Base-by-base conservation (phyloP, 2,329 filamentous ascomycete genomes). In the Botrytis aclada region DNA sequence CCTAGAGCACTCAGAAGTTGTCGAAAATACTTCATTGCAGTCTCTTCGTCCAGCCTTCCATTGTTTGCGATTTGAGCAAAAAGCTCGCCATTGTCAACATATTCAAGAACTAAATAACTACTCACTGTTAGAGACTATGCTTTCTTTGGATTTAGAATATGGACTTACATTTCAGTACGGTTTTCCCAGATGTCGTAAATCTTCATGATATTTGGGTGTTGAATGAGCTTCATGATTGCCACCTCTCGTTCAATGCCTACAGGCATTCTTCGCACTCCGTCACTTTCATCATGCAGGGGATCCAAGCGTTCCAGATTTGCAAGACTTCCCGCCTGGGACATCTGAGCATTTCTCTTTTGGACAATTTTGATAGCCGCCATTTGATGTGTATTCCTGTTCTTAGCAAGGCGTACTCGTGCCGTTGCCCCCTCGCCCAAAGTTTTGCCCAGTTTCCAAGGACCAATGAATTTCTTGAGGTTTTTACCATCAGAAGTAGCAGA, bases 141-240 rank as follows among this genome's bases (percentile, higher is more conserved):
- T 16, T 25, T 29, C 18, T 6, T 56, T 18, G 34, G 51, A 12
- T 63, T 45, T 8, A 16, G 6, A 41, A 43, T 14, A 37, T 32
- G 32, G 32, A 84, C 93, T 84, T 86, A 98, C 93, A 99, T 91
- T 82, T 99, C 95, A 72, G 94, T 93, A 34, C 93, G 88, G 80
- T 98, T 98, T 83, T 99, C 96, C 95, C 95, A 99, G 43, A 99
- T 95, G 83, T 99, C 96, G 81, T 95, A 96, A 16, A 99, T 84
- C 77, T 93, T 93, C 82, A 98, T 95, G 78, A 98, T 95, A 81
- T 98, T 96, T 9, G 92, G 93, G 83, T 99, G 96, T 79, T 97
- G 92, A 74, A 98, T 93, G 73, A 98, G 87, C 83, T 98, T 98
- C 88, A 99, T 94, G 78, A 99, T 97, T 45, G 95, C 94, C 58